These are phyloP conservation scores for Colletotrichum endophyticum DNA, from an alignment of 2,329 filamentous ascomycete genomes.

Conservation along the genomic window DNA sequence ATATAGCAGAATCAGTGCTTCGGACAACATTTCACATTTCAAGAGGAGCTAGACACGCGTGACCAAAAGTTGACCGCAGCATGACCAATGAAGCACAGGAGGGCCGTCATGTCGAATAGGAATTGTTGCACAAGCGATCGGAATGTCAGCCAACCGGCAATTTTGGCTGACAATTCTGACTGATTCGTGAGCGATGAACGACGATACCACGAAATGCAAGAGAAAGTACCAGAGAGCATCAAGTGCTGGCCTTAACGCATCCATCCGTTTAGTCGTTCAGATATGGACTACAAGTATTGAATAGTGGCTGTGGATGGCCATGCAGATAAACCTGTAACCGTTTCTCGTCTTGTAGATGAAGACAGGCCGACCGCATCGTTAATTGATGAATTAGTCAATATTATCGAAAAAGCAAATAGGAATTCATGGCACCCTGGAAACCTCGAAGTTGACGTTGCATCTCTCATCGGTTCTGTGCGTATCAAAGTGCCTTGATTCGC, in stretches of 20 bases:
- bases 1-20: conserved; percentile 21
- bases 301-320: background rate
- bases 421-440: background rate
- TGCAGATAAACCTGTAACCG: background rate
- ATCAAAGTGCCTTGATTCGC: conserved; percentile 1
- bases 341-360: background rate
- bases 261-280: background rate
- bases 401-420: background rate
- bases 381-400: background rate
- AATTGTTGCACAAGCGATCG: background rate
- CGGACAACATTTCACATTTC: background rate
- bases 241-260: background rate
- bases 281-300: background rate
- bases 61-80: background rate
- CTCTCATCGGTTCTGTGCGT: background rate
- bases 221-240: background rate
- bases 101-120: background rate
- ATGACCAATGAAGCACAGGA: background rate
- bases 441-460: background rate
- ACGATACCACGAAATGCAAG: background rate
- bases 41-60: background rate
- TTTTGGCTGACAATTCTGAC: too few species aligned
- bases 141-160: background rate
- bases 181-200: background rate
- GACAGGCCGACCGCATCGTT: background rate